phyloP scores from a whole-genome alignment of 768 basidiomycete genomes.

The Strobilomyces confusus region DNA sequence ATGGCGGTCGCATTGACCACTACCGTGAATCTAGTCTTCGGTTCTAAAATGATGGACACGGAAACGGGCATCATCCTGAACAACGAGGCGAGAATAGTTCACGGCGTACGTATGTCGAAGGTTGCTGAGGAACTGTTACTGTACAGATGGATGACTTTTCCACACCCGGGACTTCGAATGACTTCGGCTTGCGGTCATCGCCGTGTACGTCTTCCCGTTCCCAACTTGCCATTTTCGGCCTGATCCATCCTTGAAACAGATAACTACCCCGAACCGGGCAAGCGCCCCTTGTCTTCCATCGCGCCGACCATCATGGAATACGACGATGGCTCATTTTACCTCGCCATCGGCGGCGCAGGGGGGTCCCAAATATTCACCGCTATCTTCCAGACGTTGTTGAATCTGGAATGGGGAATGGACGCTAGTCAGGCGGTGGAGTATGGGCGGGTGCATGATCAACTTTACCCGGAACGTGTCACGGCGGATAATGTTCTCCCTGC shows the following conservation, averaged over 20 bases:
- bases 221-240: not conserved
- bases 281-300: conserved; percentile 88
- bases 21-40: conserved; percentile 88
- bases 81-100: conserved; percentile 57
- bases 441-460: conserved; percentile 81
- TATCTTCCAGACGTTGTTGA: conserved; percentile 74
- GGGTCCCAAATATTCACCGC: conserved; percentile 82
- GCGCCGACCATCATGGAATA: conserved; percentile 78
- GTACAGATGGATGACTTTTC: conserved; percentile 89
- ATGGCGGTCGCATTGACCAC: conserved; percentile 87
- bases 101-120: not conserved
- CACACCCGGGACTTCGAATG: conserved; percentile 77
- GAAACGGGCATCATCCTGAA: conserved; percentile 88
- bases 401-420: conserved; percentile 75
- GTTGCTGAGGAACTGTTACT: not conserved
- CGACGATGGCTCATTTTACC: conserved; percentile 64
- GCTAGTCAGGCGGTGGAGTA: conserved; percentile 78
- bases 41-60: conserved; percentile 81
- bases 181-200: conserved; percentile 77
- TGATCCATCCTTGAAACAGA: conserved; percentile 38
- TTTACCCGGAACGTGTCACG: conserved; percentile 62
- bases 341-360: conserved; percentile 81
- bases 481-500: conserved; percentile 60
- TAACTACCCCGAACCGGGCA: conserved; percentile 86
- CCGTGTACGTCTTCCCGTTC: conserved; percentile 50